Conservation (phyloP, 2,329 filamentous ascomycete species). For the Sclerotiophoma versabilis region DNA sequence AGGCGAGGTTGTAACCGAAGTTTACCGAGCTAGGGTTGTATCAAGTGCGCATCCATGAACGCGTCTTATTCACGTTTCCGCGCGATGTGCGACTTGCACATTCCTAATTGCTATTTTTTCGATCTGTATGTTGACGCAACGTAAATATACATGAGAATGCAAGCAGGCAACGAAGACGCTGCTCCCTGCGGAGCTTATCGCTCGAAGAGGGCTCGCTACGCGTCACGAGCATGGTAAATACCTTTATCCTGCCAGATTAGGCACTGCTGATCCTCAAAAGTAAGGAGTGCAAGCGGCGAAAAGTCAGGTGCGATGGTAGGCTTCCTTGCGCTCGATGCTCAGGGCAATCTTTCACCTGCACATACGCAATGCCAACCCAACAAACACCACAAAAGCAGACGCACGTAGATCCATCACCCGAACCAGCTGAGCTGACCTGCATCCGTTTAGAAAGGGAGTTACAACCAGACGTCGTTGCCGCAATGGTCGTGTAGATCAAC, state of each 20-base stretch:
- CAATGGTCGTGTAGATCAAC: too few relatives aligned
- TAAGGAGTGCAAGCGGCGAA: slow-evolving; percentile 18
- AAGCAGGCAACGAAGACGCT: not conserved
- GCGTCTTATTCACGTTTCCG: too few relatives aligned
- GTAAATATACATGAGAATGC: not conserved
- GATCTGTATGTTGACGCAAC: too few relatives aligned
- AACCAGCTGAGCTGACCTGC: not conserved
- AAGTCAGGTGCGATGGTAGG: slow-evolving; percentile 15
- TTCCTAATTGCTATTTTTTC: too few relatives aligned
- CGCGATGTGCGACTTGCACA: too few relatives aligned
- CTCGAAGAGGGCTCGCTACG: slow-evolving; percentile 16
- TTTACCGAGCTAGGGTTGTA: too few relatives aligned
- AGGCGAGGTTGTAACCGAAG: too few relatives aligned
- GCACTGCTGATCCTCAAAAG: slow-evolving; percentile 7
- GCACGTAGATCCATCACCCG: not conserved
- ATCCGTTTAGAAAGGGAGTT: not conserved
- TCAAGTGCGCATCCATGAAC: too few relatives aligned
- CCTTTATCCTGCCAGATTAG: not conserved
- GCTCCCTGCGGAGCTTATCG: slow-evolving; percentile 1
- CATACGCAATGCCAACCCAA: not conserved
- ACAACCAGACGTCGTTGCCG: too few relatives aligned
- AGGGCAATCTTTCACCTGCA: slow-evolving; percentile 10
- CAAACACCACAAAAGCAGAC: not conserved
- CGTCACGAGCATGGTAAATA: slow-evolving; percentile 13
- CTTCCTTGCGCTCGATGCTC: slow-evolving; percentile 13